Evolutionary conservation across 108 stramenopile species (phyloP), one percentile per base, ranked within the genome.

Genomic region (Mediolabrus comicus): DNA sequence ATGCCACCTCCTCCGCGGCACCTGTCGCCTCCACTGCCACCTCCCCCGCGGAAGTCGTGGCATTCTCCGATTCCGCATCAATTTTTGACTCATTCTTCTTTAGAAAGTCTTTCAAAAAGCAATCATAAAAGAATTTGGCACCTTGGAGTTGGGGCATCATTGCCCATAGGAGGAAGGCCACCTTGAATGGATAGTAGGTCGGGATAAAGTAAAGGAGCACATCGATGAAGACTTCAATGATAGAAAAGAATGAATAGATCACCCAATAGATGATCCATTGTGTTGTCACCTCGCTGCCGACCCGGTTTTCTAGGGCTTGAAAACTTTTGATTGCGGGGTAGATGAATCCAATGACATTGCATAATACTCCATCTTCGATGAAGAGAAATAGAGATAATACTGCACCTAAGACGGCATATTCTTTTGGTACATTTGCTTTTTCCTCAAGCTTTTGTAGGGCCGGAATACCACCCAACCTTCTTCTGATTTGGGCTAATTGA

Each of bases 261-360:
- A 96, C 89, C 97, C 97, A 97, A 72, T 97, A 97, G 27, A 94
- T 89, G 28, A 96, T 84, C 97, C 97, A 97, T 66, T 96, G 97
- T 34, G 91, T n/a, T n/a, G n/a, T 92, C 61, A 96, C 97, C 29
- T 97, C 96, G 13, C 76, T 84, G 38, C 83, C 72, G 38, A 72
- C 67, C 39, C 84, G 82, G 55, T 80, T 85, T 79, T 97, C 97
- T 49, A 97, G 95, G 28, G 95, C 94, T 63, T 84, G 75, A 62
- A 97, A 80, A 6, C 94, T 88, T 59, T 90, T 82, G 73, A 83
- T 84, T 1, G 95, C 94, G 26, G 97, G 97, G 81, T 95, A 97
- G 12, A 96, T 59, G 62, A 96, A 97, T 22, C 97, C 97, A 27
- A 95, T 83, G 43, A 96, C 67, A 70, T 64, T 74, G 79, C 89